Base-by-base conservation (phyloP, 2,329 filamentous ascomycete genomes). In the Ascochyta clinopodiicola region DNA sequence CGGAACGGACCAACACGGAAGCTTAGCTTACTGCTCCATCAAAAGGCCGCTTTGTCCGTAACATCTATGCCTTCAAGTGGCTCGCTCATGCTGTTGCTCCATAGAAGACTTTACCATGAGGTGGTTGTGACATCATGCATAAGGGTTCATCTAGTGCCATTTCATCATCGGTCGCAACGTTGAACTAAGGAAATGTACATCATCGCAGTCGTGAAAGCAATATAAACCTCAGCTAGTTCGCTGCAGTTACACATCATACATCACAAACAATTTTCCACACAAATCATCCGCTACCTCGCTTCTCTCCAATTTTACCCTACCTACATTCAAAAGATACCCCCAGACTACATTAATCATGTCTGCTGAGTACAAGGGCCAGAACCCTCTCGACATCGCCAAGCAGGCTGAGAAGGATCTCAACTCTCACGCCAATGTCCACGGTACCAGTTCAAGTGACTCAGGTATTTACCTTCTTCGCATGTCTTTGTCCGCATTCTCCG, bases 391-490 rank as follows among this genome's bases (percentile, higher is more conserved):
- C 25, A 68, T 81, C 63, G 79, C 81, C 48, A 69, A 78, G 63
- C 71, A 82, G 60, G 80, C 80, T 10, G 80, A 82, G 74, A 70
- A 70, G 17, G 79, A 83, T 51, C 73, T 82, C 48, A 80, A 81
- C 69, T 77, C 77, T 8, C 61, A 77, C 31, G 53, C 63, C 13
- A 75, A 76, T 9, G 79, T 78, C 59, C 62, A 72, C 27, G 77
- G 78, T 40, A 61, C 75, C 35, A 44, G 44, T 4, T 61, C 64
- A 29, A 75, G 73, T 48, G 72, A 77, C 48, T 77, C 74, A 38
- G 74, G 77, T 80, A 75, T 9, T 66, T 64, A 37, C 15, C 19
- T 8, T 27, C 31, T 29, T n/a, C 31, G 43, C 19, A 34, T 22
- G 6, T 32, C 31, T 3, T 17, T 31, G 12, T 31, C 12, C 12